Evolutionary conservation across 2,329 filamentous ascomycete species (phyloP), one percentile per base, ranked within the genome.

Genomic region (Sarocladiaceae sp.): DNA sequence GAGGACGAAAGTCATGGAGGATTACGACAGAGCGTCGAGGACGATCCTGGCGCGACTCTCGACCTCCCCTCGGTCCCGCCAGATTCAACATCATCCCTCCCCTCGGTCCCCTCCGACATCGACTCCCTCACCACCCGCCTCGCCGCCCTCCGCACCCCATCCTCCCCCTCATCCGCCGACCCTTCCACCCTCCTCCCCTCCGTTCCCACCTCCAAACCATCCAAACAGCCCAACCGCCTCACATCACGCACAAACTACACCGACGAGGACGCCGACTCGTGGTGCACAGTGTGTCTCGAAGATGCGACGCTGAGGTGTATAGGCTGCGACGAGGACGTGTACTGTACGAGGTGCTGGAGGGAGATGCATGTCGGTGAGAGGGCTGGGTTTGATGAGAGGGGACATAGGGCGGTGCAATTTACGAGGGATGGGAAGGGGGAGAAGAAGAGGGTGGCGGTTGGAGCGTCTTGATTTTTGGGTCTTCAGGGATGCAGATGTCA

Each of bases 271-370:
- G 73, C 83, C 49, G 80, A 83, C 33, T 78, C 74, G 1, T 94
- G 87, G 86, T 94, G 88, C 59, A 76, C 82, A 24, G 88, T 93
- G 9, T 95, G 88, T 58, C 79, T 84, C 37, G 85, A 88, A 47
- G 85, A 93, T 56, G 87, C 83, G 0, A 80, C 79, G 3, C 65
- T 93, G 21, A 73, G 73, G 46, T 95, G 88, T 58, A 58, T 81
- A 1, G 86, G 83, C 3, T 95, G 88, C 54, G 63, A 65, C 21
- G 80, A 90, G 51, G 68, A 88, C 32, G 26, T 26, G n/a, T 94
- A 91, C 58, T 95, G 88, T 59, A 69, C 73, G 18, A 68, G 76
- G 13, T 94, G 88, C 67, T 95, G 88, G 88, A 75, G 73, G 47
- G 87, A 91, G 56, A 88, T 88, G 61, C 88, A 94, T 55, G 67